A percentile compares a stretch with the other conserved stretches of the same genome.
Evolutionary conservation across 306 rosid species (phyloP).

Genomic region (Rubus parviflorus): DNA sequence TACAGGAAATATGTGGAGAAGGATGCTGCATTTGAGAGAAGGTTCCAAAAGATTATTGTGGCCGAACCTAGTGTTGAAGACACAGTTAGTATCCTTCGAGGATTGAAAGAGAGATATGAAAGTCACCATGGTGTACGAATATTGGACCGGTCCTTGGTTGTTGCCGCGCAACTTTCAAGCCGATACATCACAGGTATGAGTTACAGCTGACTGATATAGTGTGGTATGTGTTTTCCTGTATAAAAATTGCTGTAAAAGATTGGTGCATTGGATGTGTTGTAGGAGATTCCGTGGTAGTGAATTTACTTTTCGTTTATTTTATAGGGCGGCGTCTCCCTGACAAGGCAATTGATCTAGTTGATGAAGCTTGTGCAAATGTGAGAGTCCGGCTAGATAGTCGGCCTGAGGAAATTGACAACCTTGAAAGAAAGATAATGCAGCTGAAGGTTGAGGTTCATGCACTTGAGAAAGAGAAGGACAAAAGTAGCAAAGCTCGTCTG

Average conservation of each 20-base stretch:
- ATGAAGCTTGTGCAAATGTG: constrained; percentile 90
- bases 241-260: neutral
- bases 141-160: constrained; percentile 78
- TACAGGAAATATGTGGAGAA: constrained; percentile 88
- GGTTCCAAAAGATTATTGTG: constrained; percentile 88
- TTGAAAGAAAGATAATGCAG: constrained; percentile 78
- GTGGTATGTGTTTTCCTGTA: neutral
- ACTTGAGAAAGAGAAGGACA: constrained; percentile 74
- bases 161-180: constrained; percentile 84
- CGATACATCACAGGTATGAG: constrained; percentile 75
- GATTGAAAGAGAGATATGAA: constrained; percentile 77
- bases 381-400: constrained; percentile 88
- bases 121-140: constrained; percentile 93
- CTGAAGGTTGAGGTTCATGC: constrained; percentile 78
- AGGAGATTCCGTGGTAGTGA: neutral
- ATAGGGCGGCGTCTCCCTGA: constrained; percentile 90
- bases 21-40: constrained; percentile 94
- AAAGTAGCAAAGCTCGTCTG: constrained; percentile 75
- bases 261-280: neutral
- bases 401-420: constrained; percentile 80
- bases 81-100: constrained; percentile 83
- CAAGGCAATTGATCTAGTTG: constrained; percentile 87
- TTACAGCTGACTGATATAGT: neutral
- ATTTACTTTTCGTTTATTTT: neutral
- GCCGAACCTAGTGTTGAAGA: constrained; percentile 86